phyloP scores from a whole-genome alignment of 306 rosid species.

The Vigna reflexopilosa region DNA sequence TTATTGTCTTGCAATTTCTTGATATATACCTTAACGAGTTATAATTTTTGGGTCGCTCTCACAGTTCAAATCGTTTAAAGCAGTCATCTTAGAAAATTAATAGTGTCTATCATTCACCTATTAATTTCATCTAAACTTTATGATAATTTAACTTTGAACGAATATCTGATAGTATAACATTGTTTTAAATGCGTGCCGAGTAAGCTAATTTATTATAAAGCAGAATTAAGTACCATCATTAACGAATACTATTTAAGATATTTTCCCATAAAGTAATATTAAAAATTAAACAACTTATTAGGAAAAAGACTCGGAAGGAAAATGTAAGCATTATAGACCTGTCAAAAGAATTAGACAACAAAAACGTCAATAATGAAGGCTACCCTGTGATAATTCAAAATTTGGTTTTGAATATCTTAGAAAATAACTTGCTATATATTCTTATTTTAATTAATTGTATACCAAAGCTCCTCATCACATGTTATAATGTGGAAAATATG shows the following conservation, averaged over 20 bases:
- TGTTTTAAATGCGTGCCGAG: background rate
- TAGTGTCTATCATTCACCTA: background rate
- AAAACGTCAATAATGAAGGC: background rate
- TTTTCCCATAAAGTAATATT: constrained; percentile 24
- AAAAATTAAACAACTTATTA: background rate
- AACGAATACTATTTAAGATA: constrained; percentile 32
- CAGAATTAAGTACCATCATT: background rate
- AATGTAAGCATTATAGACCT: constrained; percentile 15
- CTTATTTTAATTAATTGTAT: constrained; percentile 3
- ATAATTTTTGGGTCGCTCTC: background rate
- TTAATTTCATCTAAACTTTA: constrained; percentile 1
- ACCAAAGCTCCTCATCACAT: constrained; percentile 4
- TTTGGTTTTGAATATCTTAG: background rate
- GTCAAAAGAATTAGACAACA: background rate
- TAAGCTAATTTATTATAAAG: background rate
- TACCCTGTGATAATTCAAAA: constrained; percentile 1
- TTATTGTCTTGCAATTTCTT: background rate
- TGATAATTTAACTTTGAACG: background rate
- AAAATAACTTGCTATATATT: constrained; percentile 1
- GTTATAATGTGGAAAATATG: background rate
- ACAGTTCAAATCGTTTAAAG: background rate
- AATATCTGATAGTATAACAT: background rate
- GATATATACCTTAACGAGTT: background rate
- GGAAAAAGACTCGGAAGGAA: background rate
- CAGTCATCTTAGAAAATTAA: background rate